Conservation (phyloP, 73 alveolate genomes). For the Urostyla sp. region DNA sequence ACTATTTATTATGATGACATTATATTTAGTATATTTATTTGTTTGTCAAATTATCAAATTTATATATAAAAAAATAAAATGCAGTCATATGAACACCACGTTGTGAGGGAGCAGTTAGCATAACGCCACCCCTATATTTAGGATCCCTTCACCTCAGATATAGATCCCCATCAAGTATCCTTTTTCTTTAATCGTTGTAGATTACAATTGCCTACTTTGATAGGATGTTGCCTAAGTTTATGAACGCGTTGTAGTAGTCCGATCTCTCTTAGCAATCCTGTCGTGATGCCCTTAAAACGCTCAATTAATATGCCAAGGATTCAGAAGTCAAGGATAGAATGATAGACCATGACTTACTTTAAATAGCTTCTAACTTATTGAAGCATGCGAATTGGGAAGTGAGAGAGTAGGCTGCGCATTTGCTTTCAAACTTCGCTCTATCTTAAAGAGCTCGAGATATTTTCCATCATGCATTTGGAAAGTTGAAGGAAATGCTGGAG, state of each 20-base stretch:
- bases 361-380: conserved; percentile 76
- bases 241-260: conserved; percentile 72
- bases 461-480: conserved; percentile 78
- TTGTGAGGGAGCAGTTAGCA: conserved; percentile 79
- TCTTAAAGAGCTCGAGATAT: conserved; percentile 84
- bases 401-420: conserved; percentile 87
- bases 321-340: conserved; percentile 87
- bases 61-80: conserved; percentile 61
- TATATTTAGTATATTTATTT: too few species aligned
- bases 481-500: conserved; percentile 77
- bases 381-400: conserved; percentile 78
- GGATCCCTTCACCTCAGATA: conserved; percentile 82
- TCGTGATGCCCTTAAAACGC: conserved; percentile 89
- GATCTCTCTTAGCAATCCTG: conserved; percentile 74
- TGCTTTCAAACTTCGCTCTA: conserved; percentile 83
- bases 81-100: conserved; percentile 87
- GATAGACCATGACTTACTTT: conserved; percentile 83
- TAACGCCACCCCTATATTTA: conserved; percentile 91
- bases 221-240: conserved; percentile 86
- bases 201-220: conserved; percentile 89
- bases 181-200: too few species aligned
- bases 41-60: background rate
- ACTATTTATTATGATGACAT: background rate
- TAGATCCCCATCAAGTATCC: conserved; percentile 88
- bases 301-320: conserved; percentile 89